phyloP scores from a whole-genome alignment of 2,329 filamentous ascomycete species.

The Aureobasidium pullulans region DNA sequence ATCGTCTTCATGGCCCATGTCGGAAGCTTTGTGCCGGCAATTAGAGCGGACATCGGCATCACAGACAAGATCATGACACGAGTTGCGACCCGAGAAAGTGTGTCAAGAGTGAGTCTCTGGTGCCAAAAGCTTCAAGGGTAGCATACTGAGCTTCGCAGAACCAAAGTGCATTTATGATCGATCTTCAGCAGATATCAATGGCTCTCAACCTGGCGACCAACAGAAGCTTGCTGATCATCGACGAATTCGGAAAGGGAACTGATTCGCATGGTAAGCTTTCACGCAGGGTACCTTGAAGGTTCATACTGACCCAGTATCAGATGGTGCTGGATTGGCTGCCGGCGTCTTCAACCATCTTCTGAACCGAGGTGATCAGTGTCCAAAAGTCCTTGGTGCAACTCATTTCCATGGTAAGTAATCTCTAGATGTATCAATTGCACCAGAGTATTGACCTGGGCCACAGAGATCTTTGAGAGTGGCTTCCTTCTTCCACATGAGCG shows the following conservation, averaged over 20 bases:
- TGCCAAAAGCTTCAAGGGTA: background rate
- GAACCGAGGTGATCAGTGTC: slow-evolving; percentile 39
- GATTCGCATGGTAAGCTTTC: slow-evolving; percentile 43
- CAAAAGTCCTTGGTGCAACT: slow-evolving; percentile 55
- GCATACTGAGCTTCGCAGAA: slow-evolving; percentile 27
- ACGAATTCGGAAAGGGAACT: slow-evolving; percentile 78
- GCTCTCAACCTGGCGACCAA: slow-evolving; percentile 67
- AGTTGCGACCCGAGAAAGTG: slow-evolving; percentile 65
- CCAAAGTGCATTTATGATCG: slow-evolving; percentile 67
- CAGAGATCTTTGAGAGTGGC: slow-evolving; percentile 62
- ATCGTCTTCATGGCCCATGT: slow-evolving; percentile 90
- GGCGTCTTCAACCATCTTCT: slow-evolving; percentile 54
- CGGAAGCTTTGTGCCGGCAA: slow-evolving; percentile 84
- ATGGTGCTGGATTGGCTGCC: slow-evolving; percentile 58
- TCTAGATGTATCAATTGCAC: slow-evolving; percentile 12
- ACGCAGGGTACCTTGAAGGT: background rate
- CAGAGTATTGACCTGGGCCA: slow-evolving; percentile 26
- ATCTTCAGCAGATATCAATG: slow-evolving; percentile 78
- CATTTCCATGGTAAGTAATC: slow-evolving; percentile 51
- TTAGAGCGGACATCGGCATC: slow-evolving; percentile 67
- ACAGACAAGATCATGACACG: slow-evolving; percentile 90
- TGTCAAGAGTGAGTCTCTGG: slow-evolving; percentile 42
- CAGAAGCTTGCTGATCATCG: slow-evolving; percentile 76
- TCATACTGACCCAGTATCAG: slow-evolving; percentile 26
- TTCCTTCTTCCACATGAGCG: slow-evolving; percentile 45